Percentiles rank a stretch among this genome's conserved stretches.
phyloP scores from a whole-genome alignment of 768 basidiomycete species.

The Suillus subalutaceus region DNA sequence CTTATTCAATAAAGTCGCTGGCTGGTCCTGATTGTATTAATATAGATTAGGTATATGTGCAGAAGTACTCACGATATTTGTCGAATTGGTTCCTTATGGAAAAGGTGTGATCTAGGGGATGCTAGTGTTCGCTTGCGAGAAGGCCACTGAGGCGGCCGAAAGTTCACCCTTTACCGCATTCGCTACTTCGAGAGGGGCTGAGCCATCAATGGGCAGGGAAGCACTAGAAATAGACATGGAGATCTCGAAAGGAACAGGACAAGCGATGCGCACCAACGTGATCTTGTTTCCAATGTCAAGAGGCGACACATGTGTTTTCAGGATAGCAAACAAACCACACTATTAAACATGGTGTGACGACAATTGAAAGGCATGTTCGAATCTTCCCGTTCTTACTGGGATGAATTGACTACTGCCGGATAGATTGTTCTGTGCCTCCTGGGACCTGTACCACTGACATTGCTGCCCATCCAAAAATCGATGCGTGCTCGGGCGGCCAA shows the following conservation, averaged over 20 bases:
- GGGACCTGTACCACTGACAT: neutral
- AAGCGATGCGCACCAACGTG: neutral
- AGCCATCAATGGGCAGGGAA: neutral
- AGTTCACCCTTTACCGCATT: neutral
- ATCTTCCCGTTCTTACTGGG: neutral
- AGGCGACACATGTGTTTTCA: too few species aligned
- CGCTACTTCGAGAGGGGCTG: neutral
- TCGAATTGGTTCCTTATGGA: neutral
- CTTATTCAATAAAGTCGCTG: neutral
- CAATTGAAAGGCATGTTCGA: neutral
- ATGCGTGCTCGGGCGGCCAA: constrained; percentile 46
- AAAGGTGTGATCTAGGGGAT: neutral
- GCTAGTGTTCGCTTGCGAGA: neutral
- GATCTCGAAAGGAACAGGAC: neutral
- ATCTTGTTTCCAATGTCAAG: neutral
- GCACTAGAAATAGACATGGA: neutral
- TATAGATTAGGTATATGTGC: neutral
- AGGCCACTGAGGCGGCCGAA: neutral
- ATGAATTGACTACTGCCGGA: neutral
- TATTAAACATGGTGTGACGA: too few species aligned
- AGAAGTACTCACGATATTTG: neutral
- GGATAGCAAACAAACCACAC: neutral
- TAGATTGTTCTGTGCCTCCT: neutral
- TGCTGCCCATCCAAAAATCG: constrained; percentile 36
- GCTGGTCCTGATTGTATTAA: neutral